Evolutionary conservation across 306 rosid species (phyloP), one percentile per base, ranked within the genome.

Genomic region (Begonia peltatifolia): DNA sequence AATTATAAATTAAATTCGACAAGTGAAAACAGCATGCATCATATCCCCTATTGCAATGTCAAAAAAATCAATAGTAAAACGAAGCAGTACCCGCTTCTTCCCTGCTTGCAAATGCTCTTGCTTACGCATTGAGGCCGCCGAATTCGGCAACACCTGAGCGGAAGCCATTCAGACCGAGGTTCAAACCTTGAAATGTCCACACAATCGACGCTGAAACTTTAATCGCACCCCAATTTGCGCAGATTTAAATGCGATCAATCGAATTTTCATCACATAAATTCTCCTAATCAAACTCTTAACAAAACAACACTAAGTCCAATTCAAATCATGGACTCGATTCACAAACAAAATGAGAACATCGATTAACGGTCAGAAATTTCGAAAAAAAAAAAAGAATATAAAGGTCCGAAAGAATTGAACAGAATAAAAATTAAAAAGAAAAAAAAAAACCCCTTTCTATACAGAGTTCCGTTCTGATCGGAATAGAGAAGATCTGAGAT

Each of bases 61-160:
- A 3, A 7, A 41, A 7, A 46, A 36, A 22, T 14, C 17, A 52
- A 36, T 35, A n/a, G 9, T 12, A 58, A 41, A 25, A n/a, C 35
- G 67, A 76, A 47, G 8, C 55, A 71, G 9, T 73, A 90, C 99
- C 86, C 92, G 82, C 50, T 92, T 92, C 72, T 81, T 92, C 57
- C 99, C 99, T 66, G 96, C 99, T 75, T 81, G 82, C 64, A 92
- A 87, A 79, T 75, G 93, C 71, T 86, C 93, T 57, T 79, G 79
- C 63, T 90, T 90, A 70, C 75, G 68, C 53, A 83, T 68, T 10
- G 93, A 76, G 25, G 83, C 64, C 69, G 72, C 75, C 43, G 87
- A 67, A 58, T 66, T 78, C 16, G 89, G 75, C 67, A 85, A 72
- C 63, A 83, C 97, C 86, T 85, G 95, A 67, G 95, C 94, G 62